Conservation (phyloP, 2,329 filamentous ascomycete genomes). For the Setomelanomma holmii region DNA sequence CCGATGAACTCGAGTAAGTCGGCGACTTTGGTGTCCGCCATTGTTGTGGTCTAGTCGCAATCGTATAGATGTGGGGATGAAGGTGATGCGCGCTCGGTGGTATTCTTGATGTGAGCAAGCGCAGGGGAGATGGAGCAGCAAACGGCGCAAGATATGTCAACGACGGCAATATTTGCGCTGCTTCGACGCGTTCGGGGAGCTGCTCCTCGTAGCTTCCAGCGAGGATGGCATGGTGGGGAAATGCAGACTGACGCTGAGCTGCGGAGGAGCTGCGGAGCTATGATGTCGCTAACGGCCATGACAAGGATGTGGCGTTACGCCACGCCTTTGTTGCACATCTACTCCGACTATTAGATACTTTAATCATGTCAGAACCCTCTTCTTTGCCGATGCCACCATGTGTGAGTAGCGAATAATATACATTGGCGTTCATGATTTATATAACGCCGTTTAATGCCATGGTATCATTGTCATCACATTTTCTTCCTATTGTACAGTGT, state of each 20-base stretch:
- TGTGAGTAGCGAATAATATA: neutral
- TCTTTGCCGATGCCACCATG: too few relatives aligned
- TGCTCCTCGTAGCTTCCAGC: neutral
- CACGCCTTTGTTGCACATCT: neutral
- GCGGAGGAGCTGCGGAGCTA: conserved; percentile 25
- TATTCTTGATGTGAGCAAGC: neutral
- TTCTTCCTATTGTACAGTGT: neutral
- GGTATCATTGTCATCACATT: neutral
- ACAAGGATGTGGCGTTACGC: conserved; percentile 1
- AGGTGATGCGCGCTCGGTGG: neutral
- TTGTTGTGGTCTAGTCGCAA: conserved; percentile 9
- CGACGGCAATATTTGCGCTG: neutral
- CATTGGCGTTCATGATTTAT: neutral
- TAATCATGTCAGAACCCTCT: too few relatives aligned
- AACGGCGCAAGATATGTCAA: neutral
- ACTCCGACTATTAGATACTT: too few relatives aligned
- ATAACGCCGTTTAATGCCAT: neutral
- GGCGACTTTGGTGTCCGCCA: conserved; percentile 13
- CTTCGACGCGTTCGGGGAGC: neutral
- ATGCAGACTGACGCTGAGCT: conserved; percentile 9
- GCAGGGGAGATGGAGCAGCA: neutral
- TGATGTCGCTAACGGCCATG: conserved; percentile 11
- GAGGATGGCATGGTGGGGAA: conserved; percentile 19
- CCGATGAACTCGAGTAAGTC: conserved; percentile 15
- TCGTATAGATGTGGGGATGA: neutral